Evolutionary conservation across 2,329 filamentous ascomycete species (phyloP), one percentile per base, ranked within the genome.

Genomic region (Hymenoscyphus infarciens): DNA sequence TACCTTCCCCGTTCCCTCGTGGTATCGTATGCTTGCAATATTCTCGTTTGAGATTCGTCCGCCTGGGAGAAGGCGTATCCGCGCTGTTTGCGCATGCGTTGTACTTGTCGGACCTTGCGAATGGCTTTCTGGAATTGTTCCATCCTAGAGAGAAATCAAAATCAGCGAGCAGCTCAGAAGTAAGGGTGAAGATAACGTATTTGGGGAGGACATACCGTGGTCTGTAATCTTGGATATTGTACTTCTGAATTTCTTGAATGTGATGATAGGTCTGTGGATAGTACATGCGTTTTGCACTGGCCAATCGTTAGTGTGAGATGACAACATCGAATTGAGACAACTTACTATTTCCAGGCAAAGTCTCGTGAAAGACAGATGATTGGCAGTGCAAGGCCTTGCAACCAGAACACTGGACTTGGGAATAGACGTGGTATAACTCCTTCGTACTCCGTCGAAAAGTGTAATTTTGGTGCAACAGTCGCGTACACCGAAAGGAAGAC

Each of bases 111-210:
- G 60, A 99, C 95, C 79, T 99, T 99, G 72, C 95, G 90, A 74
- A 99, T 98, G 25, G 95, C 95, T 79, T 99, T 99, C 79, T 99
- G 95, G 82, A 99, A 99, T 78, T 99, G 95, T 74, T 99, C 95
- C 95, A 99, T 99, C 74, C 91, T 94, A 67, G 65, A 29, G n/a
- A 49, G 8, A 25, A 27, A 31, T 29, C 35, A 5, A 35, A 29
- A 31, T 29, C 42, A 60, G 33, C n/a, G 22, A 39, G 33, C n/a
- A 22, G 15, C 16, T 19, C 35, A 22, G 35, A 19, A 52, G 27
- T 5, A 57, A 57, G 54, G 13, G 10, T 11, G 22, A 39, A 56
- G 56, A 64, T 19, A 13, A 33, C 45, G 13, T 10, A 49, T 22
- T 11, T 25, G 11, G 42, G 10, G 35, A 38, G 10, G 58, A 81